phyloP scores from a whole-genome alignment of 371 early-diverging fungal species.

The Synchytrium microbalum region DNA sequence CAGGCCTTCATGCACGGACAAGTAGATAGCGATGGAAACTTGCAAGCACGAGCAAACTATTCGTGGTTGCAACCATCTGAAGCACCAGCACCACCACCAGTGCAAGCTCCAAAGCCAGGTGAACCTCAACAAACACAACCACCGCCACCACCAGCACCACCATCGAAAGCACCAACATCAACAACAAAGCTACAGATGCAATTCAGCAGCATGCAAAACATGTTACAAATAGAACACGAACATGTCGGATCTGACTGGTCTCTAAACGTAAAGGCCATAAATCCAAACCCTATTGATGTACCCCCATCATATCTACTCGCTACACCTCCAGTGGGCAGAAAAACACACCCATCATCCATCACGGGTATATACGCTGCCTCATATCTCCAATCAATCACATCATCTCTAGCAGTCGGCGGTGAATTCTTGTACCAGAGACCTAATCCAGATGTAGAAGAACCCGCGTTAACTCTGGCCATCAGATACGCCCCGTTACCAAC shows the following conservation, averaged over 20 bases:
- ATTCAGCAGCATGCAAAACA: conserved; percentile 75
- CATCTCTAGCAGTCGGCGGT: conserved; percentile 72
- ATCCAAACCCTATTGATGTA: conserved; percentile 81
- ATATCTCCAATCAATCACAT: conserved; percentile 87
- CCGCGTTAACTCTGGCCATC: conserved; percentile 34
- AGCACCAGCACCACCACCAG: conserved; percentile 13
- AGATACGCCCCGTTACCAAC: conserved; percentile 33
- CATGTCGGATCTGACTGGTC: conserved; percentile 80
- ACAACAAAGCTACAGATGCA: conserved; percentile 77
- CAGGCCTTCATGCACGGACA: conserved; percentile 77
- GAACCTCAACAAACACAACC: neutral
- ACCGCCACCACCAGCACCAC: conserved; percentile 14
- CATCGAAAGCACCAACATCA: conserved; percentile 9
- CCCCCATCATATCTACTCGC: conserved; percentile 14
- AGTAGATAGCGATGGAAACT: conserved; percentile 79
- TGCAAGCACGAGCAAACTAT: conserved; percentile 65
- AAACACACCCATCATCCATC: conserved; percentile 12
- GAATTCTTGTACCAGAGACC: conserved; percentile 84
- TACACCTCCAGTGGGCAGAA: neutral
- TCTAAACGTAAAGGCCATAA: conserved; percentile 83
- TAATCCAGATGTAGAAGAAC: conserved; percentile 75
- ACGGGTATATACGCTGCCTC: conserved; percentile 84
- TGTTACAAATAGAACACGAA: conserved; percentile 88
- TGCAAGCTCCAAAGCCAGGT: conserved; percentile 1
- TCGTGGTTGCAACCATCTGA: conserved; percentile 35